Conservation (phyloP, 768 basidiomycete genomes). For the Rhodotorula toruloides region DNA sequence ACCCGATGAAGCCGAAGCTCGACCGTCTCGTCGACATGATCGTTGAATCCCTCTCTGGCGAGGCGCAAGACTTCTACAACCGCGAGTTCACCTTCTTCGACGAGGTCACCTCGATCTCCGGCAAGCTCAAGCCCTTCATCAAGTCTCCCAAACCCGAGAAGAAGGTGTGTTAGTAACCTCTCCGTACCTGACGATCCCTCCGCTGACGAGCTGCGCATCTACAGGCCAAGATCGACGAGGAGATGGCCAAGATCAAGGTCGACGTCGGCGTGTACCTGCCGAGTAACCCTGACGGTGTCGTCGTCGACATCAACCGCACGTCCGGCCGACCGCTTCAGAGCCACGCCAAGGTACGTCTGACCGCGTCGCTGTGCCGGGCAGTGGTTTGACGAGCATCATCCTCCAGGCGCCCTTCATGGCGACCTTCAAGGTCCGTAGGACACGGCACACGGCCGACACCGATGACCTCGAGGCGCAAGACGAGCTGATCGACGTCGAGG, state of each 20-base stretch:
- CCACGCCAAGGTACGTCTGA: constrained; percentile 75
- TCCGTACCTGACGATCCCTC: too few species aligned
- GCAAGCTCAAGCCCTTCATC: constrained; percentile 92
- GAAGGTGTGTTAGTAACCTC: constrained; percentile 57
- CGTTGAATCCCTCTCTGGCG: constrained; percentile 77
- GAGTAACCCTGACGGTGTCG: constrained; percentile 91
- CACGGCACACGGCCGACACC: constrained; percentile 46
- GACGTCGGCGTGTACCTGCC: constrained; percentile 96
- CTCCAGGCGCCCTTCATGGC: constrained; percentile 97
- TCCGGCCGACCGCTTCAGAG: constrained; percentile 93
- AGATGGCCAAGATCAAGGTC: constrained; percentile 92
- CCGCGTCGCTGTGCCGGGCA: not conserved
- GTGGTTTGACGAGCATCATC: too few species aligned
- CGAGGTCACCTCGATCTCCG: constrained; percentile 95
- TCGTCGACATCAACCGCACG: constrained; percentile 95
- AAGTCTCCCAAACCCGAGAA: constrained; percentile 94
- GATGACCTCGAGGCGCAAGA: constrained; percentile 33
- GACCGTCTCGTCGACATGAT: constrained; percentile 77
- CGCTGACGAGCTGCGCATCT: not conserved
- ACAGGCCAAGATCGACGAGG: constrained; percentile 97
- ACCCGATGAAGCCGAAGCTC: constrained; percentile 92
- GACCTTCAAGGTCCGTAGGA: constrained; percentile 95
- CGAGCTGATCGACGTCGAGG: constrained; percentile 48
- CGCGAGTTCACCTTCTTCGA: constrained; percentile 93
- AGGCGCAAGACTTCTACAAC: constrained; percentile 82